Percentiles rank a stretch among this genome's conserved stretches.
Conservation (phyloP, 2,329 filamentous ascomycete genomes). For the Diaporthe helianthi region DNA sequence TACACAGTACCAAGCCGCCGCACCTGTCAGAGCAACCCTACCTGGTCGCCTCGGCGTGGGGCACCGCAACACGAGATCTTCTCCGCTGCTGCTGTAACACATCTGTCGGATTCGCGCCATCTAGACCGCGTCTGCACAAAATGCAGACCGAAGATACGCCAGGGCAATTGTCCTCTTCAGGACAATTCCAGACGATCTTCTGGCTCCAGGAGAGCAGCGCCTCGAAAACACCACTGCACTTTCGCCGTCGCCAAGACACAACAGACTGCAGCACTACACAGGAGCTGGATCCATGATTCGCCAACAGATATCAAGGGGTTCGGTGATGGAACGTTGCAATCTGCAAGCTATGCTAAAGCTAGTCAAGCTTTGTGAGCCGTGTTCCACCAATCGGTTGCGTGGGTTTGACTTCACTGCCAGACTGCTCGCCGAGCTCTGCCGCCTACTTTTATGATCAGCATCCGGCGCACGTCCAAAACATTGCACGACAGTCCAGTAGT, state of each 20-base stretch:
- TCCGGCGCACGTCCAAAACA: slow-evolving; percentile 12
- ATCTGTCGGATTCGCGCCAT: not conserved
- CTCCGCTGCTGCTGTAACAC: not conserved
- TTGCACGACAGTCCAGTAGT: slow-evolving; percentile 6
- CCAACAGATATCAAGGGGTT: slow-evolving; percentile 26
- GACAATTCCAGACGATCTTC: slow-evolving; percentile 14
- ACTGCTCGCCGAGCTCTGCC: slow-evolving; percentile 19
- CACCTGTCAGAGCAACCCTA: slow-evolving; percentile 5
- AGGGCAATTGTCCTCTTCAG: slow-evolving; percentile 9
- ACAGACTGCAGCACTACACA: not conserved
- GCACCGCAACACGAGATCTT: slow-evolving; percentile 22
- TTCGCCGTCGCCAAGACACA: slow-evolving; percentile 14
- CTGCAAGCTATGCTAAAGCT: slow-evolving; percentile 26
- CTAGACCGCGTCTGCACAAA: not conserved
- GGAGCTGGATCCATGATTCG: slow-evolving; percentile 19
- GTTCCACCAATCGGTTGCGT: slow-evolving; percentile 31
- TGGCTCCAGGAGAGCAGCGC: not conserved
- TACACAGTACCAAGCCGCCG: not conserved
- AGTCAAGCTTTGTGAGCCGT: slow-evolving; percentile 16
- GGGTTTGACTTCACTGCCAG: slow-evolving; percentile 27
- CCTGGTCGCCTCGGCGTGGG: not conserved
- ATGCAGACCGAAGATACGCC: slow-evolving; percentile 8
- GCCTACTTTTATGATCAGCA: slow-evolving; percentile 12
- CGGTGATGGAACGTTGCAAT: slow-evolving; percentile 35
- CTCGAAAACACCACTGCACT: slow-evolving; percentile 17